Evolutionary conservation across 2,329 filamentous ascomycete species (phyloP).

Genomic region (Neospermospora avenae): DNA sequence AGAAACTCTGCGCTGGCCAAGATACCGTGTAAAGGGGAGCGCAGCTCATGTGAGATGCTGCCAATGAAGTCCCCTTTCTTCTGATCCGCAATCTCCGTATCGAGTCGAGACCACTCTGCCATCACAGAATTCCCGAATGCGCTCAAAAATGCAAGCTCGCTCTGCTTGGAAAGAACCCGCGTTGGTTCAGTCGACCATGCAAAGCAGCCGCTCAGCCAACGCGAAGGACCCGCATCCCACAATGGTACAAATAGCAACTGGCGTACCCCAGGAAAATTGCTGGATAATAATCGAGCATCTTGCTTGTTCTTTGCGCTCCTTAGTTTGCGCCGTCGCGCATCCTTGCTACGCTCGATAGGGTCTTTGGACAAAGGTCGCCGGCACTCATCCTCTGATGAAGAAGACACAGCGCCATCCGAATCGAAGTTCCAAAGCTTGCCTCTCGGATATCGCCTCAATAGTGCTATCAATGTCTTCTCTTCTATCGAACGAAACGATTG

Average conservation of each 20-base stretch:
- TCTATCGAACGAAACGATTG: slow-evolving; percentile 29
- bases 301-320: slow-evolving; percentile 19
- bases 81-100: slow-evolving; percentile 48
- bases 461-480: slow-evolving; percentile 30
- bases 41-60: slow-evolving; percentile 56
- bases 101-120: slow-evolving; percentile 52
- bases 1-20: slow-evolving; percentile 50
- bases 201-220: slow-evolving; percentile 50
- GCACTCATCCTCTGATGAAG: slow-evolving; percentile 43
- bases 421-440: slow-evolving; percentile 48
- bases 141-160: slow-evolving; percentile 39
- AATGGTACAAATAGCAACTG: slow-evolving; percentile 48
- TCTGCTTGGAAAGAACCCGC: slow-evolving; percentile 36
- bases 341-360: slow-evolving; percentile 9
- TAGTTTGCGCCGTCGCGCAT: slow-evolving; percentile 14
- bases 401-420: slow-evolving; percentile 40
- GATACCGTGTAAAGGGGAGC: slow-evolving; percentile 56
- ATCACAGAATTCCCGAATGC: slow-evolving; percentile 51
- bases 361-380: not conserved
- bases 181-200: slow-evolving; percentile 39
- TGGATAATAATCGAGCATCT: slow-evolving; percentile 35
- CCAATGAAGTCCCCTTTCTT: slow-evolving; percentile 58
- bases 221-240: slow-evolving; percentile 45
- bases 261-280: slow-evolving; percentile 43
- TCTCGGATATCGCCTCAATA: slow-evolving; percentile 44